Evolutionary conservation across 257 asterid genomes (phyloP).

Genomic region (Penstemon davidsonii): DNA sequence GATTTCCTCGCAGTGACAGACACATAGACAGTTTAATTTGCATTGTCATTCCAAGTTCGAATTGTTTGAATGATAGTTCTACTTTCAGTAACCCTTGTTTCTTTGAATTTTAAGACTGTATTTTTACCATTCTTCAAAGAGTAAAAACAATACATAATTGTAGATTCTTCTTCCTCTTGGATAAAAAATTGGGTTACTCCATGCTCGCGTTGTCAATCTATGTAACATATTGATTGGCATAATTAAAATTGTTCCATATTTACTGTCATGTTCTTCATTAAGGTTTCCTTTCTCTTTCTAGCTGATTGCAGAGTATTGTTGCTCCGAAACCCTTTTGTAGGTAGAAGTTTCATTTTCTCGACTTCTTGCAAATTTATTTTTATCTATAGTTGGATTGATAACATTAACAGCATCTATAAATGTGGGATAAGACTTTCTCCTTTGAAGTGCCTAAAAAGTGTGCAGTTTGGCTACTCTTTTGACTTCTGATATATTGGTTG

Average conservation of each 20-base stretch:
- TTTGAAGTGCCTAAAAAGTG: not conserved
- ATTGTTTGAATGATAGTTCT: not conserved
- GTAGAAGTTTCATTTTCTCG: too few species aligned
- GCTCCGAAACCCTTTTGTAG: too few species aligned
- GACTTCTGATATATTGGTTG: not conserved
- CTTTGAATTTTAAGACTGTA: not conserved
- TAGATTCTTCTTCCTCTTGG: not conserved
- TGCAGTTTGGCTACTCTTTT: slow-evolving; percentile 3
- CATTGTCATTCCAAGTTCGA: not conserved
- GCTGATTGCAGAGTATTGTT: too few species aligned
- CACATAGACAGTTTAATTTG: not conserved
- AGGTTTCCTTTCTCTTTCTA: too few species aligned
- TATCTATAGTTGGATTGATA: too few species aligned
- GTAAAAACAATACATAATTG: not conserved
- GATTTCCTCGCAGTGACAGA: not conserved
- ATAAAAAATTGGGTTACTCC: not conserved
- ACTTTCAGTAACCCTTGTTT: not conserved
- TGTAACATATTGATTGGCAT: not conserved
- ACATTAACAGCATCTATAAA: too few species aligned
- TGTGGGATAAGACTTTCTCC: not conserved
- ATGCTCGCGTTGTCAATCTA: not conserved
- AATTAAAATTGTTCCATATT: not conserved
- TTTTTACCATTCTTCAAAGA: not conserved
- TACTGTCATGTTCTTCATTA: too few species aligned
- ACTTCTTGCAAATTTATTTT: too few species aligned